Base-by-base conservation (phyloP, 2,329 filamentous ascomycete genomes). In the Colletotrichum ledebouriae region DNA sequence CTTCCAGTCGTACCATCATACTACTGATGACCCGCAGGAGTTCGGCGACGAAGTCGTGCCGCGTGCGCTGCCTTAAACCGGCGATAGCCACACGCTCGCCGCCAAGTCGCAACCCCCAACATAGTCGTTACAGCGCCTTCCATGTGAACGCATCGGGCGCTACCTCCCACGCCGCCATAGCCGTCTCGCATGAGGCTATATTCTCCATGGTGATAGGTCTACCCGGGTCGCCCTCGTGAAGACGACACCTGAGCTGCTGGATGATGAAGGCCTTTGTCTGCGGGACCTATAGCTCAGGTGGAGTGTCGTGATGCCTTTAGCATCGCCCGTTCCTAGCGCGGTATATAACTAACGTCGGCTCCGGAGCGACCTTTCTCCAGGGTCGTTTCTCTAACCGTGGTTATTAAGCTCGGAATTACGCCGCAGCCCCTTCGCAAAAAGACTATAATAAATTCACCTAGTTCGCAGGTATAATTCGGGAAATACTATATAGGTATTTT, bases 261-360 rank as follows among this genome's bases (percentile, higher is more conserved):
- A 22, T 2, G 4, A 71, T 37, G 42, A 71, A 70, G 6, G 49
- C 46, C 10, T 42, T 53, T 3, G 52, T 71, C 50, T 71, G 6
- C 4, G 37, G 67, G 6, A 71, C 29, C 63, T 47, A 71, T 1
- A 71, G 42, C 12, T 66, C 17, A 17, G 17, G 17, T 17, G 17
- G 17, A n/a, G n/a, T n/a, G n/a, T n/a, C n/a, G n/a, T n/a, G n/a
- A n/a, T n/a, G n/a, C n/a, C n/a, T n/a, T n/a, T n/a, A n/a, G n/a
- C n/a, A n/a, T n/a, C n/a, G n/a, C n/a, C n/a, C n/a, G n/a, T n/a
- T n/a, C n/a, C n/a, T n/a, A n/a, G n/a, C n/a, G n/a, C n/a, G n/a
- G n/a, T n/a, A n/a, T n/a, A n/a, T n/a, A n/a, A n/a, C n/a, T n/a
- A n/a, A n/a, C n/a, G n/a, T n/a, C n/a, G n/a, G n/a, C n/a, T n/a